These are phyloP conservation scores for Kurtzmaniella quercitrusa DNA, from an alignment of 1,139 yeast genomes.

Conservation along the genomic window DNA sequence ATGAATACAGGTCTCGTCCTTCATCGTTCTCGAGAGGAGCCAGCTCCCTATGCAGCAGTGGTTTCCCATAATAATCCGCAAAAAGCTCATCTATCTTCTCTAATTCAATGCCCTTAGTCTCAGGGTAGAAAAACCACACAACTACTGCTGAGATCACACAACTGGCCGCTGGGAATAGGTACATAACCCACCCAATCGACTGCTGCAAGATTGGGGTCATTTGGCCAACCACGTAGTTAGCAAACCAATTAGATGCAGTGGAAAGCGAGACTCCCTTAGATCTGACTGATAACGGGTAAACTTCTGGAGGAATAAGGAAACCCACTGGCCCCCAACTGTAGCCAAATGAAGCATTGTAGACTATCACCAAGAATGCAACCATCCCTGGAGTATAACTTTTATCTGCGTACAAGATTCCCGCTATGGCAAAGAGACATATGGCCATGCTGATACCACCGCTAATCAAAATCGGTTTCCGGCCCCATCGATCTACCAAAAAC, in stretches of 20 bases:
- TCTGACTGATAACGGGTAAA: conserved; percentile 49
- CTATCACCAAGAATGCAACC: conserved; percentile 46
- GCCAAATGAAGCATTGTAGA: conserved; percentile 52
- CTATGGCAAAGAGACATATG: conserved; percentile 34
- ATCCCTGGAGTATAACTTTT: conserved; percentile 35
- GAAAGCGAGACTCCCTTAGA: conserved; percentile 52
- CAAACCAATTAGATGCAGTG: conserved; percentile 53
- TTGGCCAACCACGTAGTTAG: conserved; percentile 53
- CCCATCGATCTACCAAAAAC: conserved; percentile 53
- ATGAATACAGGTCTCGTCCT: background rate
- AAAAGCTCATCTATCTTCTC: conserved; percentile 87
- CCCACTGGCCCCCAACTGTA: conserved; percentile 58
- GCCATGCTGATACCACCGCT: conserved; percentile 50
- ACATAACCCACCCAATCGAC: conserved; percentile 46
- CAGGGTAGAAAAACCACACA: conserved; percentile 74
- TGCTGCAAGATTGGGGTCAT: conserved; percentile 48
- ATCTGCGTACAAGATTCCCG: conserved; percentile 37
- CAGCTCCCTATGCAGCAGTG: conserved; percentile 6
- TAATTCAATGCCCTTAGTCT: conserved; percentile 81
- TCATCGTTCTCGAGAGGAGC: background rate
- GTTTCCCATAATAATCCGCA: conserved; percentile 43
- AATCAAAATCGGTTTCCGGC: conserved; percentile 48
- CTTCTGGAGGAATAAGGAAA: conserved; percentile 52
- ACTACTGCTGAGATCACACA: conserved; percentile 43
- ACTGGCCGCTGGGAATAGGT: conserved; percentile 43